Evolutionary conservation across 805 yeast genomes (phyloP).

Genomic region (Metschnikowia cubensis): DNA sequence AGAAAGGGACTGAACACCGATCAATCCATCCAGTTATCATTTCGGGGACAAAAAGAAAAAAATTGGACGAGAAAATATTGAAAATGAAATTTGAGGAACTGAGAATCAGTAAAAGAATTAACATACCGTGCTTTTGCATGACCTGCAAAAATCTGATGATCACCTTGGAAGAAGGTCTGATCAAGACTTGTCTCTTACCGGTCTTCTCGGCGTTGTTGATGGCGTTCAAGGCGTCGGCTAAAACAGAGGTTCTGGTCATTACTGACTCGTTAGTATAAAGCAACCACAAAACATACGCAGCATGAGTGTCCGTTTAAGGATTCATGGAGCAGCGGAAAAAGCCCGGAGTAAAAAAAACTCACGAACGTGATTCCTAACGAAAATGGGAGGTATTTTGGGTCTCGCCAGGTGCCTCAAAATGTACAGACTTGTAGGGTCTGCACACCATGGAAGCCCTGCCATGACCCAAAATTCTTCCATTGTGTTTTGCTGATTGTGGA

Average conservation of each 20-base stretch:
- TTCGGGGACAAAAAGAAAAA: conserved; percentile 53
- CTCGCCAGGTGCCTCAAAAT: conserved; percentile 7
- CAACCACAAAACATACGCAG: conserved; percentile 22
- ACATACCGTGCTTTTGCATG: conserved; percentile 31
- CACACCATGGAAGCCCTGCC: not conserved
- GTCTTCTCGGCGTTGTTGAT: conserved; percentile 37
- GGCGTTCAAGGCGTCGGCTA: conserved; percentile 35
- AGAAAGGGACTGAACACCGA: conserved; percentile 84
- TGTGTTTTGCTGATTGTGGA: conserved; percentile 19
- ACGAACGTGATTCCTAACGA: not conserved
- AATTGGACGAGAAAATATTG: not conserved
- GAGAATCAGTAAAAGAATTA: too few species aligned
- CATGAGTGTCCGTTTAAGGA: conserved; percentile 22
- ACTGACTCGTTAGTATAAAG: conserved; percentile 17
- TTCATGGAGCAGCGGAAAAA: conserved; percentile 17
- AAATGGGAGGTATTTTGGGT: conserved; percentile 11
- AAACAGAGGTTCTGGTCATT: conserved; percentile 35
- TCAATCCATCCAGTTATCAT: conserved; percentile 98
- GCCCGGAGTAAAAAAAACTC: not conserved
- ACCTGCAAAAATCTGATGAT: conserved; percentile 31
- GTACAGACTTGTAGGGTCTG: not conserved
- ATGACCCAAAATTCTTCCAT: conserved; percentile 17
- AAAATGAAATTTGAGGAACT: too few species aligned
- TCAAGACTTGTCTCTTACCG: conserved; percentile 35
- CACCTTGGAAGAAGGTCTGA: conserved; percentile 35